Percentiles rank a stretch among this genome's conserved stretches.
These are phyloP conservation scores for Russula dissimulans DNA, from an alignment of 768 basidiomycete genomes.

Conservation along the genomic window DNA sequence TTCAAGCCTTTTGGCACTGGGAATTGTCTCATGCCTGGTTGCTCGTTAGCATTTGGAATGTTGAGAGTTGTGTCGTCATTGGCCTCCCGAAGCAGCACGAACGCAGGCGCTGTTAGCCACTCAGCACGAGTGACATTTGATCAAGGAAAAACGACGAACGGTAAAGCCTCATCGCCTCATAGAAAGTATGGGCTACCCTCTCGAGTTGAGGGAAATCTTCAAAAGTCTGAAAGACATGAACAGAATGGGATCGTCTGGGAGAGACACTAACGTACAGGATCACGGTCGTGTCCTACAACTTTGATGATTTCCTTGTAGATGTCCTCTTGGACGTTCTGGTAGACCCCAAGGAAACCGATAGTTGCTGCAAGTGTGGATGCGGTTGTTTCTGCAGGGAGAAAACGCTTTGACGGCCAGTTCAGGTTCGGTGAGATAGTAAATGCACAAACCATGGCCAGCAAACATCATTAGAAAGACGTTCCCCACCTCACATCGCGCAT, in stretches of 20 bases:
- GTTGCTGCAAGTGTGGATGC: slow-evolving; percentile 28
- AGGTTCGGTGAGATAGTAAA: neutral
- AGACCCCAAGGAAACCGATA: slow-evolving; percentile 26
- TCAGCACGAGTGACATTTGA: neutral
- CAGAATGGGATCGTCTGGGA: neutral
- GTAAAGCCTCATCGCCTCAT: slow-evolving; percentile 29
- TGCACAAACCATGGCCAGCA: slow-evolving; percentile 18
- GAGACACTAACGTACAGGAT: neutral
- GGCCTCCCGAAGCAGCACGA: slow-evolving; percentile 25
- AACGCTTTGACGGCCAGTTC: neutral
- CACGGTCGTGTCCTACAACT: slow-evolving; percentile 20
- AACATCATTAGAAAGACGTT: slow-evolving; percentile 19
- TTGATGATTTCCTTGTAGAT: slow-evolving; percentile 26
- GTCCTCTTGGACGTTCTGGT: slow-evolving; percentile 27
- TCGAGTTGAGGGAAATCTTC: slow-evolving; percentile 26
- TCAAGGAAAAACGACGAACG: slow-evolving; percentile 21
- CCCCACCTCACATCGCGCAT: slow-evolving; percentile 3
- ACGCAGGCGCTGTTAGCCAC: slow-evolving; percentile 23
- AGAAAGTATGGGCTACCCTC: slow-evolving; percentile 25
- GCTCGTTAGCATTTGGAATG: slow-evolving; percentile 2
- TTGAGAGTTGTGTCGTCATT: slow-evolving; percentile 23
- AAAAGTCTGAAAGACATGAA: slow-evolving; percentile 7
- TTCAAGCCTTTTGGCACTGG: slow-evolving; percentile 22
- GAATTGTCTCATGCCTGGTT: slow-evolving; percentile 18
- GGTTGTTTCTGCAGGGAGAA: slow-evolving; percentile 26